Percentiles rank a stretch among this genome's conserved stretches.
Conservation (phyloP, 331 rosid genomes). For the Saraca asoca region DNA sequence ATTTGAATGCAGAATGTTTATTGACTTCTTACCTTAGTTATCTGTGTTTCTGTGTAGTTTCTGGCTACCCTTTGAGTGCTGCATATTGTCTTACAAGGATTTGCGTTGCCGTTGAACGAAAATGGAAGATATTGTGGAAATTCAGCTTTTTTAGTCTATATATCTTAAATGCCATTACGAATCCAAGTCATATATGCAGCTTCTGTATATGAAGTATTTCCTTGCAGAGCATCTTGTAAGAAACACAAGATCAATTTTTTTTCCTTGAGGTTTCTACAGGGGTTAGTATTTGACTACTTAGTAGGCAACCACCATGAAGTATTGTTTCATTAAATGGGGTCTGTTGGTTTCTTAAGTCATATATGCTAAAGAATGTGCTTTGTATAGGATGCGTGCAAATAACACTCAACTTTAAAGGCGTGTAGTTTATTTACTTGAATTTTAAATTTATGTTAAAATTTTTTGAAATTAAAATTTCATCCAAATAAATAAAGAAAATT, state of each 20-base stretch:
- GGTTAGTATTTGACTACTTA: too few relatives aligned
- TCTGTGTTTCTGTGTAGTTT: constrained; percentile 53
- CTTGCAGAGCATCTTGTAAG: not conserved
- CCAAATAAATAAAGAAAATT: too few relatives aligned
- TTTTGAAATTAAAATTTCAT: too few relatives aligned
- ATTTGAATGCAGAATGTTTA: not conserved
- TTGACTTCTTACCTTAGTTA: constrained; percentile 12
- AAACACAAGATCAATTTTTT: constrained; percentile 4
- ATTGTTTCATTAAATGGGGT: not conserved
- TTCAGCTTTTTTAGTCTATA: constrained; percentile 11
- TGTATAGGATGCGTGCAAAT: too few relatives aligned
- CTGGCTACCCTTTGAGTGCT: constrained; percentile 79
- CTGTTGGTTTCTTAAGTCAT: too few relatives aligned
- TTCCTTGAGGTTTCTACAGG: not conserved
- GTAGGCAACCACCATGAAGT: not conserved
- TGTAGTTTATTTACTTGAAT: too few relatives aligned
- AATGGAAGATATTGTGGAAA: constrained; percentile 69
- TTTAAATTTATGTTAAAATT: too few relatives aligned
- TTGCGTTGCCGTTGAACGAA: constrained; percentile 57
- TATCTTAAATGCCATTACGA: constrained; percentile 13
- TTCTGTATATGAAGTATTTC: constrained; percentile 12
- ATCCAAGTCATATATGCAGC: not conserved
- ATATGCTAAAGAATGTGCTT: too few relatives aligned
- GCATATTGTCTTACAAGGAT: constrained; percentile 75
- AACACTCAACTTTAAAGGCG: too few relatives aligned